A percentile compares a stretch with the other conserved stretches of the same genome.
Evolutionary conservation across 495 filamentous ascomycete species (phyloP).

Genomic region (Podospora pseudopauciseta): DNA sequence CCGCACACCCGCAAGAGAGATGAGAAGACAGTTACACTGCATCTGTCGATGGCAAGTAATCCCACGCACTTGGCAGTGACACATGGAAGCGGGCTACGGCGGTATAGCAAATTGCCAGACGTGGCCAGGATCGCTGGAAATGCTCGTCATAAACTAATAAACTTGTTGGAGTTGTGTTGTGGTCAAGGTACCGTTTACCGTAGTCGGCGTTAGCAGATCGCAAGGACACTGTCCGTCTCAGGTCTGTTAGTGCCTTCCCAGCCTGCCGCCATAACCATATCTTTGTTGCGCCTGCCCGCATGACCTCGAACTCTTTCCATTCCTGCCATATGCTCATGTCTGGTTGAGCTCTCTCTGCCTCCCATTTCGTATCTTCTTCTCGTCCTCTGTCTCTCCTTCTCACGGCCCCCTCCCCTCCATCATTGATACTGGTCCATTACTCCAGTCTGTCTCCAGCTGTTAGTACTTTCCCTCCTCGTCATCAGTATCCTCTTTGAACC

Average conservation of each 20-base stretch:
- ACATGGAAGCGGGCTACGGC: neutral
- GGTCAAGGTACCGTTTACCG: neutral
- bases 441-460: neutral
- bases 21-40: neutral
- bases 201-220: neutral
- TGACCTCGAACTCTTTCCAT: neutral
- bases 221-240: neutral
- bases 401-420: neutral
- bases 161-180: too few relatives aligned
- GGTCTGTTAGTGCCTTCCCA: neutral
- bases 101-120: neutral
- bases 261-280: neutral
- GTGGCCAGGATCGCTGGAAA: conserved; percentile 5
- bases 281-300: neutral
- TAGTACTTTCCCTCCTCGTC: neutral
- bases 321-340: neutral
- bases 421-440: neutral
- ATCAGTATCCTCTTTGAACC: neutral
- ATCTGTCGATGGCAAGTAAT: conserved; percentile 2
- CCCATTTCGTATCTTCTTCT: neutral
- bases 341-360: neutral
- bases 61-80: conserved; percentile 9
- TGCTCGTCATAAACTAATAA: neutral
- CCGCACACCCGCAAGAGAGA: conserved; percentile 5
- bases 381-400: neutral